Evolutionary conservation across 805 yeast species (phyloP).

Genomic region (Starmerella cellae): DNA sequence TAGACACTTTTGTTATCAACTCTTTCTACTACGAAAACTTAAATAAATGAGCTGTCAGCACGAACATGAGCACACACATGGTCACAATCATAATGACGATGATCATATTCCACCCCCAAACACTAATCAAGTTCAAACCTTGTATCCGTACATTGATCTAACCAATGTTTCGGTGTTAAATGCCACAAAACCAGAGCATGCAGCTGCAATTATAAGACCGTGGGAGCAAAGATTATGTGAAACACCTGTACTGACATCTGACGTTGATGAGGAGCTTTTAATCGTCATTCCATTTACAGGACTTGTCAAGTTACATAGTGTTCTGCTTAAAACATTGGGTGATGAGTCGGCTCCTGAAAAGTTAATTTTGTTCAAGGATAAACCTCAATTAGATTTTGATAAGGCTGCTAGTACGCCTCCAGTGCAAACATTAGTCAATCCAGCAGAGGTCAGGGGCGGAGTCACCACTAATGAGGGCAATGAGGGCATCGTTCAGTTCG

Average conservation of each 20-base stretch:
- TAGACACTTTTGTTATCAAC: too few relatives aligned
- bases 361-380: constrained; percentile 62
- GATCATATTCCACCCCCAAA: constrained; percentile 59
- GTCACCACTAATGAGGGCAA: constrained; percentile 25
- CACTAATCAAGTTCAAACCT: constrained; percentile 45
- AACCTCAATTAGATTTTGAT: constrained; percentile 58
- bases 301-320: constrained; percentile 56
- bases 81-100: constrained; percentile 25
- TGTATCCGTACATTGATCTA: constrained; percentile 47
- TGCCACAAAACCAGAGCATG: constrained; percentile 39
- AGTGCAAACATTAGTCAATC: constrained; percentile 45
- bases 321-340: constrained; percentile 54
- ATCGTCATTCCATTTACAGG: constrained; percentile 70
- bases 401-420: constrained; percentile 39
- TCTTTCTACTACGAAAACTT: too few relatives aligned
- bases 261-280: constrained; percentile 70
- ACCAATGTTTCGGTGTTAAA: constrained; percentile 53
- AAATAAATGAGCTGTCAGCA: neutral
- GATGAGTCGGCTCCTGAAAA: constrained; percentile 53
- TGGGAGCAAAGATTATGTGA: constrained; percentile 37
- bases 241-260: constrained; percentile 42
- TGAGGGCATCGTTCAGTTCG: constrained; percentile 61
- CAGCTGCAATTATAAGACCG: constrained; percentile 41
- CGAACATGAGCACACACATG: neutral
- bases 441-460: constrained; percentile 36